phyloP scores from a whole-genome alignment of 148 eudicot species.

The Camellia japonica region DNA sequence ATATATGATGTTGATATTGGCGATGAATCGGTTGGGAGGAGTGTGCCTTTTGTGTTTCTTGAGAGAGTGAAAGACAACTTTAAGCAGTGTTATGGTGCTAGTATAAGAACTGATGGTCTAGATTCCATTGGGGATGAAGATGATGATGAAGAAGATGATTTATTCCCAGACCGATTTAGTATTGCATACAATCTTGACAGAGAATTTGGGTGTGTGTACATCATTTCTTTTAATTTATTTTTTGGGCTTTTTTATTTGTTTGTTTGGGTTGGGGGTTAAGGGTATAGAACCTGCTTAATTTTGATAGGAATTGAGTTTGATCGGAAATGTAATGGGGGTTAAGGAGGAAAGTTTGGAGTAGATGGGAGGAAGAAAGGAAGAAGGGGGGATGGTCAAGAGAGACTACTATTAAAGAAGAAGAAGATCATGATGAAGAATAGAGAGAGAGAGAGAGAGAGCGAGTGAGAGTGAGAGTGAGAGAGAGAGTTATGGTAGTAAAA shows the following conservation, averaged over 20 bases:
- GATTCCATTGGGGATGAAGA: slow-evolving; percentile 82
- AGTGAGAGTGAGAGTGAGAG: too few relatives aligned
- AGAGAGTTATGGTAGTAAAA: too few relatives aligned
- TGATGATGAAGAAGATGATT: slow-evolving; percentile 82
- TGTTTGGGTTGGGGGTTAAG: background rate
- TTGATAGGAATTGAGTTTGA: background rate
- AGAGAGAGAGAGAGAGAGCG: too few relatives aligned
- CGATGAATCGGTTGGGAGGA: slow-evolving; percentile 73
- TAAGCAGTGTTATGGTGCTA: slow-evolving; percentile 71
- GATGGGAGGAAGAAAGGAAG: too few relatives aligned
- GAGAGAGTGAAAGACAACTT: slow-evolving; percentile 97
- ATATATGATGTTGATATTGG: background rate
- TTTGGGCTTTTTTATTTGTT: slow-evolving; percentile 5
- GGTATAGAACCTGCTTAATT: background rate
- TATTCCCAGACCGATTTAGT: slow-evolving; percentile 91
- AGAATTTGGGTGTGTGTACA: slow-evolving; percentile 79
- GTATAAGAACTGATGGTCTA: slow-evolving; percentile 60
- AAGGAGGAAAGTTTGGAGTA: too few relatives aligned
- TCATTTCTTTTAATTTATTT: background rate
- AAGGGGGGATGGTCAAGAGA: too few relatives aligned
- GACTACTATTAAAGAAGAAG: too few relatives aligned
- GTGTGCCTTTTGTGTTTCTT: slow-evolving; percentile 92
- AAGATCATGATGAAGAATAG: too few relatives aligned
- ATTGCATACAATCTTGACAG: slow-evolving; percentile 96
- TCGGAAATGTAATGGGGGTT: too few relatives aligned